Base-by-base conservation (phyloP, 306 rosid genomes). In the Hippophae rhamnoides region DNA sequence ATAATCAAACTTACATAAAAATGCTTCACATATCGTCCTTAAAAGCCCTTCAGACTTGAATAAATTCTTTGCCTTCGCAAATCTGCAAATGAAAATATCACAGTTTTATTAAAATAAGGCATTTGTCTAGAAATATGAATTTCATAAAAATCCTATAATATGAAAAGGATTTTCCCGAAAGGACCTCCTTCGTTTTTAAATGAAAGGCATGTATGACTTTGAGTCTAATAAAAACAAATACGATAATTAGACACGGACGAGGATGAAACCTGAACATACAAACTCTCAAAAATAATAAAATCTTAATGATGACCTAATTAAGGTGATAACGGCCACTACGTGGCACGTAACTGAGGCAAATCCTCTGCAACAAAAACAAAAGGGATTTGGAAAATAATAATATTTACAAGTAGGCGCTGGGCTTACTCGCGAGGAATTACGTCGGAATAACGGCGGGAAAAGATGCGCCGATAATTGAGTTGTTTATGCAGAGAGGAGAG, bases 11-110 rank as follows among this genome's bases (percentile, higher is more conserved):
- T 27, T 27, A 27, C 38, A 27, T 27, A 27, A 27, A 18, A 27
- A 2, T 27, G 23, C 13, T 14, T 40, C 57, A 43, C 8, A 12
- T 13, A 42, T 13, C 25, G 7, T 14, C 3, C 1, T 42, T 52
- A 31, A 14, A n/a, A 41, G 46, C 13, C 23, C 57, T 43, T 61
- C 68, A 43, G 43, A 61, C 67, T 58, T 41, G 60, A 55, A 40
- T 31, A 51, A 46, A 58, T 51, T 43, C 54, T 2, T 18, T 18
- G 25, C 10, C 56, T 13, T 50, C 26, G 6, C 41, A 42, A 64
- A 61, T 84, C 84, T 82, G 85, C 72, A 76, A 58, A 56, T 14
- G 9, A 71, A 3, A 76, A 23, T 7, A 60, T 13, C 51, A 63
- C 62, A 75, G 10, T 8, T 31, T 43, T 12, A 69, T 54, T 47